A percentile compares a stretch with the other conserved stretches of the same genome.
Evolutionary conservation across 108 stramenopile species (phyloP).

Genomic region (Nitzschia inconspicua): DNA sequence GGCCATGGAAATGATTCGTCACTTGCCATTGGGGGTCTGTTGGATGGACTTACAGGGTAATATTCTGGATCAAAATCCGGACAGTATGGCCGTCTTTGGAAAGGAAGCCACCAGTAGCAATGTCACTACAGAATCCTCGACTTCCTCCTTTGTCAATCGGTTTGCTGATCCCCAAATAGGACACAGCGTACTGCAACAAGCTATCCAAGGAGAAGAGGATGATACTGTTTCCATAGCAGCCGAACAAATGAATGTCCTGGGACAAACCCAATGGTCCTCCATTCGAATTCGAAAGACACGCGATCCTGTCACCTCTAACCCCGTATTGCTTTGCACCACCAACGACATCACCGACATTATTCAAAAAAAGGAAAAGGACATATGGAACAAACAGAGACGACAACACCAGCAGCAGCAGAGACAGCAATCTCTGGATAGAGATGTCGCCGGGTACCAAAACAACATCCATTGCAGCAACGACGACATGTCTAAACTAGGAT

Average conservation of each 20-base stretch:
- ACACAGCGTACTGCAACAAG: conserved; percentile 3
- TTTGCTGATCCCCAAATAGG: conserved; percentile 19
- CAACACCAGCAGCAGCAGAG: too few relatives aligned
- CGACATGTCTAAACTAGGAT: too few relatives aligned
- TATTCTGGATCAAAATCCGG: conserved; percentile 33
- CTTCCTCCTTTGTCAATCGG: conserved; percentile 20
- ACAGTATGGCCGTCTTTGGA: conserved; percentile 1
- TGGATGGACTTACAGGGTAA: conserved; percentile 28
- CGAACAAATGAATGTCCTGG: background rate
- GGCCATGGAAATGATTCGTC: conserved; percentile 28
- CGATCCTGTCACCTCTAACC: conserved; percentile 22
- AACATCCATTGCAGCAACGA: too few relatives aligned
- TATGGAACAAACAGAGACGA: background rate
- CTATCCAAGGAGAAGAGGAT: conserved; percentile 1
- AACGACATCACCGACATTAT: conserved; percentile 23
- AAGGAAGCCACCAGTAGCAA: background rate
- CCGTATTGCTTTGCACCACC: conserved; percentile 14
- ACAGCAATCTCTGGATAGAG: too few relatives aligned
- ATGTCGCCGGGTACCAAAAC: too few relatives aligned
- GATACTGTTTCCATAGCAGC: conserved; percentile 28
- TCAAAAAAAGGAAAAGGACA: conserved; percentile 9
- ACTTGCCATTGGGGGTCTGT: conserved; percentile 30
- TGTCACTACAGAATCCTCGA: background rate
- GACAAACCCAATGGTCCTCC: conserved; percentile 30
- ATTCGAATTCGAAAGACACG: conserved; percentile 18